Base-by-base conservation (phyloP, 1,139 yeast genomes). In the Blastobotrys petasosporus region DNA sequence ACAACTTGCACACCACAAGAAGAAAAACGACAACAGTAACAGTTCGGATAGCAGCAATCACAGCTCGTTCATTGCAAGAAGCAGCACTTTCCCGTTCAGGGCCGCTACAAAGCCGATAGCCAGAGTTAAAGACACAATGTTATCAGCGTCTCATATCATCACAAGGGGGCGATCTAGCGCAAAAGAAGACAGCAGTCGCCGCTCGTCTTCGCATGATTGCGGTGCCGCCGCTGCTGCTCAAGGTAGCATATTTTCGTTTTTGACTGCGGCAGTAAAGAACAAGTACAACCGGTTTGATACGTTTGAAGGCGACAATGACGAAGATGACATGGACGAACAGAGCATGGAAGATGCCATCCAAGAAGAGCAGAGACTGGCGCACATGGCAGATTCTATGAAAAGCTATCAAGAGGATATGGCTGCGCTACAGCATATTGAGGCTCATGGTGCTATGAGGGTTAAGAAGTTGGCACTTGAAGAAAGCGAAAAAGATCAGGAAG, bases 241-340 rank as follows among this genome's bases (percentile, higher is more conserved):
- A 13, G 31, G 41, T 35, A 44, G 46, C 23, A 45, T 55, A 32
- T 55, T 57, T 37, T 55, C 59, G 31, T 55, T 56, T 38, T 51
- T 57, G 30, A 53, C 60, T 3, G 59, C 60, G 2, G 46, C 59
- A 10, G 58, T 53, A 2, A 45, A 51, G 32, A 46, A 50, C 32
- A 49, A 51, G 34, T 47, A 47, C 38, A 49, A 49, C 33, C 47
- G 56, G 30, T 55, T 53, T 42, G 61, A 55, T 34, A 56, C 53
- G 37, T 54, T 56, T 39, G 59, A 54, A 28, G 59, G 53, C 32
- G 58, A 54, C 32, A 50, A 46, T 2, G 60, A 58, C 32, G 59
- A 56, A 29, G 59, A 52, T 37, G 53, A 51, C 15, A 17, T 36
- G 4, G 58, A 54, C 16, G 57, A 48, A 20, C 51, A 53, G 9